These are phyloP conservation scores for Paecilomyces fulvus DNA, from an alignment of 2,329 filamentous ascomycete species.

Conservation along the genomic window DNA sequence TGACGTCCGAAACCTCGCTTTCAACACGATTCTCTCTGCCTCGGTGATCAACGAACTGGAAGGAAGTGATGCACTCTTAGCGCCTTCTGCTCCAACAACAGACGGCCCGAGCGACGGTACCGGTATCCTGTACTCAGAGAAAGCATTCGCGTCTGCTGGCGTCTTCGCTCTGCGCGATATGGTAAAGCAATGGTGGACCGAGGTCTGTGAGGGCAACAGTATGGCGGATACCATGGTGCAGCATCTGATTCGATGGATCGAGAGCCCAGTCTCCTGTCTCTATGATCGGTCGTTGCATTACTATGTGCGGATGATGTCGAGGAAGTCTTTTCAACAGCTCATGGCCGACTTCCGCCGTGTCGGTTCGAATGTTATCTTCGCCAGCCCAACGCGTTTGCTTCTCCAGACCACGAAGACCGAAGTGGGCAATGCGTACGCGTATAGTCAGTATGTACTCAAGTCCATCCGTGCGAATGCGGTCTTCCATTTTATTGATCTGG, in stretches of 20 bases:
- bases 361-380: constrained; percentile 92
- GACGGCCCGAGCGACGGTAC: constrained; percentile 53
- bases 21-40: constrained; percentile 95
- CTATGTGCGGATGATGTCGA: constrained; percentile 98
- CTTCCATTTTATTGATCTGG: constrained; percentile 94
- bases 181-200: constrained; percentile 97
- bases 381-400: constrained; percentile 77
- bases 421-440: constrained; percentile 92
- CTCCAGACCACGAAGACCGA: constrained; percentile 95
- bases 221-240: constrained; percentile 99
- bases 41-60: constrained; percentile 96
- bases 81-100: constrained; percentile 59
- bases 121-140: constrained; percentile 72
- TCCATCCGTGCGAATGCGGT: constrained; percentile 91
- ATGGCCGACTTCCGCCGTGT: constrained; percentile 96
- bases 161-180: constrained; percentile 90
- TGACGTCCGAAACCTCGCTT: constrained; percentile 85
- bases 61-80: constrained; percentile 78
- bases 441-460: constrained; percentile 95
- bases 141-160: constrained; percentile 84
- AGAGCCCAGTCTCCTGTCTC: constrained; percentile 84
- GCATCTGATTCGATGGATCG: constrained; percentile 94
- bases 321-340: constrained; percentile 91
- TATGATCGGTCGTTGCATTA: constrained; percentile 92
- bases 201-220: constrained; percentile 78